phyloP scores from a whole-genome alignment of 345 rosid species.

The Sonneratia alba region DNA sequence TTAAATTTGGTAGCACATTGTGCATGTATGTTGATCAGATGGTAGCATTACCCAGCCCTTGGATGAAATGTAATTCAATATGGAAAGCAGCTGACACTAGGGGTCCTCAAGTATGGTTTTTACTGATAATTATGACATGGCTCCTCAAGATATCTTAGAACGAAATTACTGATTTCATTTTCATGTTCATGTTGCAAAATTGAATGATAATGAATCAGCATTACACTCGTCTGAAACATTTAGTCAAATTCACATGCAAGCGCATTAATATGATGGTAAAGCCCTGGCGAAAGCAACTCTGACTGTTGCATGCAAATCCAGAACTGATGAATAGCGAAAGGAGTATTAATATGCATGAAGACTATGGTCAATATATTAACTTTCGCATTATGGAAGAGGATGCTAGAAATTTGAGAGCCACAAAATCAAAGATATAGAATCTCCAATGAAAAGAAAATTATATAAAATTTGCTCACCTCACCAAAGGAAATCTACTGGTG shows the following conservation, averaged over 20 bases:
- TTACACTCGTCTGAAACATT: background rate
- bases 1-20: background rate
- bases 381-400: too few species aligned
- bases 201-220: background rate
- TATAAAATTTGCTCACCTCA: background rate
- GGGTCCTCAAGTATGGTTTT: background rate
- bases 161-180: background rate
- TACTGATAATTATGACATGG: background rate
- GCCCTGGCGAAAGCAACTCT: background rate
- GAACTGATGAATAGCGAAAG: too few species aligned
- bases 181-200: background rate
- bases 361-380: too few species aligned
- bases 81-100: background rate
- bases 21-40: background rate
- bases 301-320: too few species aligned
- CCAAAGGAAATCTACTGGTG: background rate
- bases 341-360: too few species aligned
- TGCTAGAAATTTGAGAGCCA: background rate
- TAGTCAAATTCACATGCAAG: background rate
- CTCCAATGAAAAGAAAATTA: too few species aligned
- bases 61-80: background rate
- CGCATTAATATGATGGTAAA: background rate
- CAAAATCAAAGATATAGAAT: too few species aligned
- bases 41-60: background rate
- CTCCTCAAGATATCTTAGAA: background rate